Evolutionary conservation across 345 rosid species (phyloP).

Genomic region (Aquilaria yunnanensis): DNA sequence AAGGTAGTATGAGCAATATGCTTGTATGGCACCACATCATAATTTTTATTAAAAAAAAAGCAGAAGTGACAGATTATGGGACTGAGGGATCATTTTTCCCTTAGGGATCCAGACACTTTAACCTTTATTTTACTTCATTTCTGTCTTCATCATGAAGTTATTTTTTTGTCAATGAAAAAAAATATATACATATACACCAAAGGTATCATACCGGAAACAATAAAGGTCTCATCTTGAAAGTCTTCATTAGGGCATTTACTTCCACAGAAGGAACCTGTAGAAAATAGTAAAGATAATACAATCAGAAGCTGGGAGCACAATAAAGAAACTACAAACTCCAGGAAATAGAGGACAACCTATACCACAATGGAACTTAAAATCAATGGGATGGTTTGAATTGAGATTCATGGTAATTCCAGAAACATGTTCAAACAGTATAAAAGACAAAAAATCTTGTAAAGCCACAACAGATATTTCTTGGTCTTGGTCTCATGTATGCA

Average conservation of each 20-base stretch:
- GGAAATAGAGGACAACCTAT: not conserved
- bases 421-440: not conserved
- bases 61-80: no score
- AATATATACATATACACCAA: not conserved
- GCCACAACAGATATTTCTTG: no score
- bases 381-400: conserved; percentile 12
- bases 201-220: conserved; percentile 63
- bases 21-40: no score
- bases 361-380: conserved; percentile 8
- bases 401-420: conserved; percentile 1
- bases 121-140: no score
- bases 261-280: conserved; percentile 86
- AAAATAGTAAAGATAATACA: conserved; percentile 9
- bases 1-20: no score
- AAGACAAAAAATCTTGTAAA: no score
- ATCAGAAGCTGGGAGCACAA: not conserved
- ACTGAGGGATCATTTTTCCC: no score
- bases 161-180: no score
- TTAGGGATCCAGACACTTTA: no score
- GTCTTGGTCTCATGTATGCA: no score
- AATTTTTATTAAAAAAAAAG: no score
- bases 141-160: no score
- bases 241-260: conserved; percentile 84
- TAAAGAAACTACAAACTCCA: conserved; percentile 7
- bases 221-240: conserved; percentile 90